phyloP scores from a whole-genome alignment of 352 stramenopile species.

The Pythium aphanidermatum region DNA sequence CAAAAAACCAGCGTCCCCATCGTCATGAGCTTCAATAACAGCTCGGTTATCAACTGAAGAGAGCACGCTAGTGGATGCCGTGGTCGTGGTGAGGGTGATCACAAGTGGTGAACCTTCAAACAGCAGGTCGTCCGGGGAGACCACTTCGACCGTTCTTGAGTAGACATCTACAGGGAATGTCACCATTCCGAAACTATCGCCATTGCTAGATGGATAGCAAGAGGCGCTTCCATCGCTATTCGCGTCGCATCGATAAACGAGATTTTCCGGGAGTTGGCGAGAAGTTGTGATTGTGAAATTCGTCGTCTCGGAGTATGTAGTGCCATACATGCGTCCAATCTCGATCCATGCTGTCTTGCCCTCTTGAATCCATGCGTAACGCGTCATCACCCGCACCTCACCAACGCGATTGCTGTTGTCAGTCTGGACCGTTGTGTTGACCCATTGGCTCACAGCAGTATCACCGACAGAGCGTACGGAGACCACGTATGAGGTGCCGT shows the following conservation, averaged over 20 bases:
- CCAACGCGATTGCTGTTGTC: constrained; percentile 17
- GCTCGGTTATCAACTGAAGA: background rate
- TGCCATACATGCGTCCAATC: constrained; percentile 14
- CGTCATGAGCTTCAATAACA: constrained; percentile 26
- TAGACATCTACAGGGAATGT: constrained; percentile 7
- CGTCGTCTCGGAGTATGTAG: constrained; percentile 3
- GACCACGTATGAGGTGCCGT: constrained; percentile 19
- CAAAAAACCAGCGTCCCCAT: constrained; percentile 29
- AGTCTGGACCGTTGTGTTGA: constrained; percentile 13
- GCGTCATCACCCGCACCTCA: constrained; percentile 13
- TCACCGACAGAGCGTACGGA: constrained; percentile 23
- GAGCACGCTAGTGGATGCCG: constrained; percentile 15
- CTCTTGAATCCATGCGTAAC: constrained; percentile 18
- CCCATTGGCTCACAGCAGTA: constrained; percentile 26
- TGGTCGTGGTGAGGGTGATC: constrained; percentile 19
- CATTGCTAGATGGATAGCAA: constrained; percentile 6
- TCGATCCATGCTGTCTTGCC: constrained; percentile 6
- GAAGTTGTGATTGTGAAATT: constrained; percentile 5
- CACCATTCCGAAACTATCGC: background rate
- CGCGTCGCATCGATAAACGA: background rate
- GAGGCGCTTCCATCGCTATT: constrained; percentile 10
- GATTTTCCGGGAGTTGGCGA: background rate
- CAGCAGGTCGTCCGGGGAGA: constrained; percentile 18
- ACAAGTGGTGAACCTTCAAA: constrained; percentile 21
- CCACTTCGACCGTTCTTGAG: constrained; percentile 19